Conservation (phyloP, 1,139 yeast species). For the Nadsonia commutata region DNA sequence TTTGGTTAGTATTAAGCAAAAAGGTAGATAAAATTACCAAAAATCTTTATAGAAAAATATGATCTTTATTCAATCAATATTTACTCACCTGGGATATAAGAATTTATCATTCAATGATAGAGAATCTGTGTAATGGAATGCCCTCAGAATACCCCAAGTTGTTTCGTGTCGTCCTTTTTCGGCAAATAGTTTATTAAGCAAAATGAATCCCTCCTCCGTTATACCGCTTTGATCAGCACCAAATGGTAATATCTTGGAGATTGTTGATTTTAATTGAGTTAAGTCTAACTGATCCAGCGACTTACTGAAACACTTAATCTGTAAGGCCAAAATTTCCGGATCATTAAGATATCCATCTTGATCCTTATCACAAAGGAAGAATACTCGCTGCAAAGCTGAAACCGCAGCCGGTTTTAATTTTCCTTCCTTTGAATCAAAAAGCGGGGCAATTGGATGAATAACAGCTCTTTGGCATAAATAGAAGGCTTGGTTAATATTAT, state of each 20-base stretch:
- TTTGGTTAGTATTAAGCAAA: not conserved
- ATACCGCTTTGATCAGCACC: slow-evolving; percentile 34
- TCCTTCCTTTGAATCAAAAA: slow-evolving; percentile 85
- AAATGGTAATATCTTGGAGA: slow-evolving; percentile 10
- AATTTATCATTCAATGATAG: slow-evolving; percentile 68
- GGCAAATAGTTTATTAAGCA: slow-evolving; percentile 66
- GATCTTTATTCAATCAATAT: not conserved
- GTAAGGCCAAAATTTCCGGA: slow-evolving; percentile 53
- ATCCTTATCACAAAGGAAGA: slow-evolving; percentile 73
- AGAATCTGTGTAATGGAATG: slow-evolving; percentile 85
- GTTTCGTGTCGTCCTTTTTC: slow-evolving; percentile 92
- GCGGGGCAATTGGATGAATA: slow-evolving; percentile 84
- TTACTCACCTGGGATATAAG: slow-evolving; percentile 40
- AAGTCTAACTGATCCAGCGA: slow-evolving; percentile 39
- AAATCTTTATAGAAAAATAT: no score
- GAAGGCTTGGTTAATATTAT: slow-evolving; percentile 77
- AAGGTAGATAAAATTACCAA: no score
- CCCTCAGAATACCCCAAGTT: slow-evolving; percentile 81
- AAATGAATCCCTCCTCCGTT: slow-evolving; percentile 59
- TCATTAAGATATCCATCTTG: slow-evolving; percentile 74
- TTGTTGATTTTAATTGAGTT: slow-evolving; percentile 31
- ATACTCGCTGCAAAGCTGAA: slow-evolving; percentile 64
- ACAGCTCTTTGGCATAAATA: slow-evolving; percentile 87
- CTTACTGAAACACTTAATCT: slow-evolving; percentile 59
- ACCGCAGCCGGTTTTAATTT: slow-evolving; percentile 63